Evolutionary conservation across 225 moss, liverwort and hornwort genomes (phyloP).

Genomic region (Marchantia polymorpha): DNA sequence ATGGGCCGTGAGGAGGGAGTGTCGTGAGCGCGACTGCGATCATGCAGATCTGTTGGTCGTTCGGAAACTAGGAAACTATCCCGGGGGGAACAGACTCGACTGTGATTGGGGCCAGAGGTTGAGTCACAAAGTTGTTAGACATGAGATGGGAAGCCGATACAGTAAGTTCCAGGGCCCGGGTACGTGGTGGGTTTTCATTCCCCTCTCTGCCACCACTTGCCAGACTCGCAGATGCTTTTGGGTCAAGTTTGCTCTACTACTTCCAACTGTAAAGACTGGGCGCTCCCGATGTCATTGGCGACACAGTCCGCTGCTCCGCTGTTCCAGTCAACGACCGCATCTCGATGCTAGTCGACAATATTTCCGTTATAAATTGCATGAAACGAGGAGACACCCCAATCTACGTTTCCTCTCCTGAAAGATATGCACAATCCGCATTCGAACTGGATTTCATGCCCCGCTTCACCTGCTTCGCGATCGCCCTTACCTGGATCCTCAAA

Average conservation of each 20-base stretch:
- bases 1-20: too few species aligned
- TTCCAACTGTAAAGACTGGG: background rate
- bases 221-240: background rate
- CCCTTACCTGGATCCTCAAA: too few species aligned
- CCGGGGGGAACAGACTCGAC: background rate
- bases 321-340: too few species aligned
- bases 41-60: background rate
- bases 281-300: background rate
- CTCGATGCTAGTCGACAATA: too few species aligned
- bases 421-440: too few species aligned
- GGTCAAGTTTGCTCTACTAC: background rate
- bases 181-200: constrained; percentile 1
- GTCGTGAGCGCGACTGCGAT: background rate
- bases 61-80: too few species aligned
- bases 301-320: too few species aligned
- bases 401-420: too few species aligned
- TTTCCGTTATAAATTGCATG: too few species aligned
- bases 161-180: background rate
- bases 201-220: background rate
- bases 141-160: background rate
- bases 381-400: too few species aligned
- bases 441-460: too few species aligned
- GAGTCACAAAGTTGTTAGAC: background rate
- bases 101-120: background rate
- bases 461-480: too few species aligned